Evolutionary conservation across 2,329 filamentous ascomycete species (phyloP).

Genomic region (Huntiella abstrusa): DNA sequence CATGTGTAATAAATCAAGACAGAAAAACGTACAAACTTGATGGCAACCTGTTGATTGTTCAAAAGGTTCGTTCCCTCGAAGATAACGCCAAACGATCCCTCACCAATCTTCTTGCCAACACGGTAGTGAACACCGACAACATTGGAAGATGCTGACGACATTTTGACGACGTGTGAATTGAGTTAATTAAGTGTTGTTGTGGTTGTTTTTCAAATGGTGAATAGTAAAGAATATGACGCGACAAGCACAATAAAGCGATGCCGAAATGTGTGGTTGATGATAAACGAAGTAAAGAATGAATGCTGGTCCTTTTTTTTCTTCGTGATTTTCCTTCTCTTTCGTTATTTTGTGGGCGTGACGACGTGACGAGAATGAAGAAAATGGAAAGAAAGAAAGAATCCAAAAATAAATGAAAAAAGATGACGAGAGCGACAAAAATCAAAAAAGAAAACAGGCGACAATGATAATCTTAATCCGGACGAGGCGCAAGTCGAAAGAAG

Average conservation of each 20-base stretch:
- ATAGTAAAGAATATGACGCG: background rate
- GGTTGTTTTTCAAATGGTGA: background rate
- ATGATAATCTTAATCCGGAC: background rate
- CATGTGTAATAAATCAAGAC: background rate
- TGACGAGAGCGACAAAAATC: conserved; percentile 1
- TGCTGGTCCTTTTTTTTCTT: background rate
- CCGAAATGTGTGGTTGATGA: background rate
- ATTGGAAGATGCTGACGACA: conserved; percentile 85
- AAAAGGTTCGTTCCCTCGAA: conserved; percentile 96
- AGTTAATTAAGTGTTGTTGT: background rate
- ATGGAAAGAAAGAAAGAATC: background rate
- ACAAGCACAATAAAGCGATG: background rate
- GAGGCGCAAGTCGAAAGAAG: background rate
- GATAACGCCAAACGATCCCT: conserved; percentile 96
- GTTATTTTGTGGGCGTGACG: background rate
- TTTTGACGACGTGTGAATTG: conserved; percentile 22
- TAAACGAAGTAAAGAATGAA: conserved; percentile 1
- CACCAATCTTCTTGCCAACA: conserved; percentile 98
- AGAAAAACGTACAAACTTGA: conserved; percentile 67
- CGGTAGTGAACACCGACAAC: conserved; percentile 97
- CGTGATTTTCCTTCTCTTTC: background rate
- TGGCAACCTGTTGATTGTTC: conserved; percentile 98
- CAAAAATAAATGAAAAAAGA: conserved; percentile 3
- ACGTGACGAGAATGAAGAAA: background rate
- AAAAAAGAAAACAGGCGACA: background rate